Evolutionary conservation across 371 early-diverging fungal species (phyloP).

Genomic region (Apophysomyces elegans): DNA sequence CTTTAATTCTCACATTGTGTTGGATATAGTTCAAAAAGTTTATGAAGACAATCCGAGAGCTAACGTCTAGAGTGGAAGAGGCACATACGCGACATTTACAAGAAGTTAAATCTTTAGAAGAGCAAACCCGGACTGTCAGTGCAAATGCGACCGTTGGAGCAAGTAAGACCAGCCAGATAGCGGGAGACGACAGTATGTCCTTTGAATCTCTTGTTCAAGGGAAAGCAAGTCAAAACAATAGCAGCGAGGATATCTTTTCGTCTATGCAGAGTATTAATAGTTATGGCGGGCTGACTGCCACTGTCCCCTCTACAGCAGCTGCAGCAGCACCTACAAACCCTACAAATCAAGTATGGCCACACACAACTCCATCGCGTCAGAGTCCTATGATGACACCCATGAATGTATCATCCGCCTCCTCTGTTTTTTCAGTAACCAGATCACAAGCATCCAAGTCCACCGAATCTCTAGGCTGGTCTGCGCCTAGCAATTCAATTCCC

Average conservation of each 20-base stretch:
- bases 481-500: background rate
- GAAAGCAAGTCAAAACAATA: background rate
- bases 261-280: background rate
- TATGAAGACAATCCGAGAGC: slow-evolving; percentile 68
- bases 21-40: slow-evolving; percentile 64
- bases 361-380: slow-evolving; percentile 6
- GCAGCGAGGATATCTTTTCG: slow-evolving; percentile 28
- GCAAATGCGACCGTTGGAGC: slow-evolving; percentile 15
- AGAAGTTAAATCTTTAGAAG: slow-evolving; percentile 62
- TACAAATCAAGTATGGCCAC: slow-evolving; percentile 16
- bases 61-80: slow-evolving; percentile 68
- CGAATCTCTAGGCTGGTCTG: slow-evolving; percentile 2
- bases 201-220: slow-evolving; percentile 50
- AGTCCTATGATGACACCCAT: slow-evolving; percentile 19
- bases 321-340: slow-evolving; percentile 3
- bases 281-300: background rate
- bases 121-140: slow-evolving; percentile 54
- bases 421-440: background rate
- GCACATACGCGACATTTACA: slow-evolving; percentile 69
- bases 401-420: slow-evolving; percentile 3
- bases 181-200: slow-evolving; percentile 22
- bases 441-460: background rate
- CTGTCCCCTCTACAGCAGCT: slow-evolving; percentile 9
- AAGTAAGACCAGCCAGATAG: background rate
- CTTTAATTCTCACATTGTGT: background rate